A percentile compares a stretch with the other conserved stretches of the same genome.
These are phyloP conservation scores for Cladosporium austrohemisphaericum DNA, from an alignment of 2,329 filamentous ascomycete genomes.

Conservation along the genomic window DNA sequence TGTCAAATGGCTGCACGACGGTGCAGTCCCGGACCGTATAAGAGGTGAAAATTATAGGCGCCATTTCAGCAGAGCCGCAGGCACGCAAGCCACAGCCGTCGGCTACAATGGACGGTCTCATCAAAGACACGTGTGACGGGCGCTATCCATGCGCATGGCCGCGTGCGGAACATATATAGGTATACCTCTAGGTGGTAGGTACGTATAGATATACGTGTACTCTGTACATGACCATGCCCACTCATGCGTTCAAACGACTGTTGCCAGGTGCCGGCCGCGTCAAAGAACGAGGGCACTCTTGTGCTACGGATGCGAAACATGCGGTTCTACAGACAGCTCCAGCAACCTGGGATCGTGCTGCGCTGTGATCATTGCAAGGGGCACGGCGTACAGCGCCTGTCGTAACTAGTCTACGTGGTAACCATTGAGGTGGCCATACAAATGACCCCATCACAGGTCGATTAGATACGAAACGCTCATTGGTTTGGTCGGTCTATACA, in stretches of 20 bases:
- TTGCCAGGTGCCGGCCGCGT: too few species aligned
- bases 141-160: neutral
- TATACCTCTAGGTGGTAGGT: neutral
- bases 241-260: too few species aligned
- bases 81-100: constrained; percentile 7
- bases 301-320: constrained; percentile 3
- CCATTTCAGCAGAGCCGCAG: constrained; percentile 11
- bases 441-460: too few species aligned
- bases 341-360: constrained; percentile 12
- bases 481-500: too few species aligned
- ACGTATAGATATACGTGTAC: neutral
- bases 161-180: neutral
- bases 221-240: too few species aligned
- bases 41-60: neutral
- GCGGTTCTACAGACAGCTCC: constrained; percentile 14
- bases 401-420: too few species aligned
- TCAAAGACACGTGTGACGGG: constrained; percentile 10
- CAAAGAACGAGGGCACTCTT: neutral
- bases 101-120: neutral
- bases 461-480: too few species aligned
- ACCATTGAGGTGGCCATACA: too few species aligned
- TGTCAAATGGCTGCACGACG: constrained; percentile 1
- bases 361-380: constrained; percentile 4
- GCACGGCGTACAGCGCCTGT: too few species aligned
- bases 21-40: constrained; percentile 3